These are phyloP conservation scores for Nidula microcarpa DNA, from an alignment of 768 basidiomycete genomes.

Conservation along the genomic window DNA sequence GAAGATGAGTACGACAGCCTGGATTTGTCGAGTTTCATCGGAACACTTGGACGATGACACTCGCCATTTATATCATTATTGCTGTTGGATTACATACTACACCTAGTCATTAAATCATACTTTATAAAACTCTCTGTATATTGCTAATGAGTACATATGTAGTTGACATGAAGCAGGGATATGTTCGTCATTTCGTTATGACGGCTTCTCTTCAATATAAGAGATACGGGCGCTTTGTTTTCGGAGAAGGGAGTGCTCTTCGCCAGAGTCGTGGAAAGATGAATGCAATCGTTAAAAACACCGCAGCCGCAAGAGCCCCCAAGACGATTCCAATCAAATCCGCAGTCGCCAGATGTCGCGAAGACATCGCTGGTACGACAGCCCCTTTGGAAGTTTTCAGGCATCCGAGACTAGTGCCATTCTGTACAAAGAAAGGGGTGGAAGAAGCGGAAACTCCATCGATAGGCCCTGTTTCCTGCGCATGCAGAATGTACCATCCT, in stretches of 20 bases:
- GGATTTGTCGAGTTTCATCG: slow-evolving; percentile 86
- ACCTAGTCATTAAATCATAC: background rate
- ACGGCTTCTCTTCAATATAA: slow-evolving; percentile 3
- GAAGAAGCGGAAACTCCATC: slow-evolving; percentile 11
- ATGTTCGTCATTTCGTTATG: too few relatives aligned
- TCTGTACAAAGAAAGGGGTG: slow-evolving; percentile 24
- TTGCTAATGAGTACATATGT: background rate
- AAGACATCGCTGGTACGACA: background rate
- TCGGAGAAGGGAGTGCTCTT: slow-evolving; percentile 11
- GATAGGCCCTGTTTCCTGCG: background rate
- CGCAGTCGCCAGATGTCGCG: slow-evolving; percentile 6
- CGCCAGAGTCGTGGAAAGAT: slow-evolving; percentile 19
- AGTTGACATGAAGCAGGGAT: too few relatives aligned
- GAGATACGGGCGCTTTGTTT: slow-evolving; percentile 4
- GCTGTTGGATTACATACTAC: background rate
- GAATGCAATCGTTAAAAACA: slow-evolving; percentile 14
- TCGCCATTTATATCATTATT: slow-evolving; percentile 23
- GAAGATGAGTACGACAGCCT: slow-evolving; percentile 92
- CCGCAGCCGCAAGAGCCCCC: slow-evolving; percentile 13
- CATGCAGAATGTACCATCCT: slow-evolving; percentile 26
- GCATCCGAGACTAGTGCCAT: slow-evolving; percentile 15
- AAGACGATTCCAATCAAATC: slow-evolving; percentile 17
- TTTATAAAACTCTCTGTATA: slow-evolving; percentile 23
- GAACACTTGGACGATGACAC: slow-evolving; percentile 61
- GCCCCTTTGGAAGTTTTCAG: background rate